These are phyloP conservation scores for Fusarium duplospermum DNA, from an alignment of 2,329 filamentous ascomycete species.

Conservation along the genomic window DNA sequence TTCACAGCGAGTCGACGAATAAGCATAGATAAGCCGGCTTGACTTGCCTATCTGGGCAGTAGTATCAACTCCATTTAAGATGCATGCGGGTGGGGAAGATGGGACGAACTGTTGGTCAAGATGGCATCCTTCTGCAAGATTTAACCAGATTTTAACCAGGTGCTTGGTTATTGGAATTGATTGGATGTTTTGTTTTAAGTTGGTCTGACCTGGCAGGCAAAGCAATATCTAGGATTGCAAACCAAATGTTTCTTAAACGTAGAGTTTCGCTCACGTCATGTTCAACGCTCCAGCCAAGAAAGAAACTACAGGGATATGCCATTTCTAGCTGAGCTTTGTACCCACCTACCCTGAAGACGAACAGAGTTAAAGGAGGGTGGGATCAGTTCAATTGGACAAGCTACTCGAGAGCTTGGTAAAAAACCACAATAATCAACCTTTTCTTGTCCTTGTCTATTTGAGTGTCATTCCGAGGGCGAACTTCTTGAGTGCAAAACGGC, in stretches of 20 bases:
- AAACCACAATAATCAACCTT: neutral
- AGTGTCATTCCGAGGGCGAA: too few relatives aligned
- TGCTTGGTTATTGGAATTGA: neutral
- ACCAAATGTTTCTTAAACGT: neutral
- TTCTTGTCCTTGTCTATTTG: neutral
- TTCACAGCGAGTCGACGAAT: neutral
- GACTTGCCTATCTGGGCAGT: neutral
- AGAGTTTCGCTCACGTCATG: neutral
- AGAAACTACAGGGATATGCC: neutral
- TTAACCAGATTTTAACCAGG: neutral
- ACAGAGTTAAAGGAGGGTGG: too few relatives aligned
- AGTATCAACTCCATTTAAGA: neutral
- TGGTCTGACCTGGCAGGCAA: neutral
- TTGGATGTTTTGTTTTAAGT: neutral
- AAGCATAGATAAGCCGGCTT: conserved; percentile 1
- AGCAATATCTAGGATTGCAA: neutral
- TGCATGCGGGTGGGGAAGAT: neutral
- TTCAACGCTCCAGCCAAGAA: neutral
- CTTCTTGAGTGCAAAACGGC: too few relatives aligned
- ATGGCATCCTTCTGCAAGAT: neutral
- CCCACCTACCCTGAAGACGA: neutral
- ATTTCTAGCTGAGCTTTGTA: neutral
- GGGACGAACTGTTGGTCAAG: neutral
- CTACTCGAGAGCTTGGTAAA: neutral
- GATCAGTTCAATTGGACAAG: too few relatives aligned